Conservation (phyloP, 768 basidiomycete genomes). For the Mycena chlorophos region DNA sequence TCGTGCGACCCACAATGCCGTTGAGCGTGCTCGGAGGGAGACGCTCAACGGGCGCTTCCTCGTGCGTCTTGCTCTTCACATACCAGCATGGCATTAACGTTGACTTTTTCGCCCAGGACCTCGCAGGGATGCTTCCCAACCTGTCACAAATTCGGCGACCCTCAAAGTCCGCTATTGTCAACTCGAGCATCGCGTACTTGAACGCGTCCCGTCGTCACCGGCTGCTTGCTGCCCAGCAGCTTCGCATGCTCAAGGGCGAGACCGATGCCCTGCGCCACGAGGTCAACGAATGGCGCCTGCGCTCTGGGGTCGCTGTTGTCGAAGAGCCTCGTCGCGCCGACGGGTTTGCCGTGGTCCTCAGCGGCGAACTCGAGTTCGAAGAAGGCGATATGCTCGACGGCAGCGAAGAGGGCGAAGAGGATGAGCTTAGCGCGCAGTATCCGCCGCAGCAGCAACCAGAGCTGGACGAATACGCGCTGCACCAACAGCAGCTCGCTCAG, state of each 20-base stretch:
- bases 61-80: slow-evolving; percentile 41
- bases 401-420: slow-evolving; percentile 60
- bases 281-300: slow-evolving; percentile 90
- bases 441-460: slow-evolving; percentile 2
- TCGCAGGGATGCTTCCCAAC: slow-evolving; percentile 91
- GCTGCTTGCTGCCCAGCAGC: slow-evolving; percentile 79
- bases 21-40: slow-evolving; percentile 74
- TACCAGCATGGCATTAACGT: neutral
- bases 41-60: slow-evolving; percentile 84
- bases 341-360: slow-evolving; percentile 69
- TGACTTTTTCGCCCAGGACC: slow-evolving; percentile 54
- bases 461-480: slow-evolving; percentile 15
- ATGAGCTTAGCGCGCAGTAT: slow-evolving; percentile 27
- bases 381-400: slow-evolving; percentile 40
- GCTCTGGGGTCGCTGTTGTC: slow-evolving; percentile 68
- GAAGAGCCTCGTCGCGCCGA: slow-evolving; percentile 76
- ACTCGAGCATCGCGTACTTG: slow-evolving; percentile 89
- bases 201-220: slow-evolving; percentile 82
- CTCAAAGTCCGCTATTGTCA: slow-evolving; percentile 95
- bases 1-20: slow-evolving; percentile 77
- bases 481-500: slow-evolving; percentile 14
- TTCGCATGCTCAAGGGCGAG: slow-evolving; percentile 78
- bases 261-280: slow-evolving; percentile 85
- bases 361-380: slow-evolving; percentile 70
- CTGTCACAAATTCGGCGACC: slow-evolving; percentile 91